Conservation (phyloP, 2,329 filamentous ascomycete species). For the Colletotrichum spinosum region DNA sequence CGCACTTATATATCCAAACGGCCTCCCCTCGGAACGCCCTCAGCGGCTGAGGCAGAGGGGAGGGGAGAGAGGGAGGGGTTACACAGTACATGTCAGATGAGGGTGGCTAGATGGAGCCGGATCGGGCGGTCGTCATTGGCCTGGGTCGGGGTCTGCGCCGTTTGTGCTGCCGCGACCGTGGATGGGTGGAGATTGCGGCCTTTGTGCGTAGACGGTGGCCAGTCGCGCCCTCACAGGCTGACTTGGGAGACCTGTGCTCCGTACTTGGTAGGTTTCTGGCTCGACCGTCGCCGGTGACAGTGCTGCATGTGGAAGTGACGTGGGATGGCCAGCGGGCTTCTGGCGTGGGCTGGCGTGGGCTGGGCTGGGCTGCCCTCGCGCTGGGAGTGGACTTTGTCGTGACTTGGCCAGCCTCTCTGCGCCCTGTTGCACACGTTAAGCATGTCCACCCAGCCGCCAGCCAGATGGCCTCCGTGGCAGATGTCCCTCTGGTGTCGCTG, state of each 20-base stretch:
- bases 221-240: constrained; percentile 19
- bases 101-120: constrained; percentile 36
- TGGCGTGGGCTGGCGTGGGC: too few species aligned
- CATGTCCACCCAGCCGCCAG: too few species aligned
- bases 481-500: too few species aligned
- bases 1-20: constrained; percentile 34
- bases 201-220: constrained; percentile 36
- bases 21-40: background rate
- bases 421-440: too few species aligned
- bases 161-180: constrained; percentile 21
- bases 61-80: constrained; percentile 29
- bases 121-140: constrained; percentile 33
- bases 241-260: background rate
- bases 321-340: too few species aligned
- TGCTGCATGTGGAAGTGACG: too few species aligned
- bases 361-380: too few species aligned
- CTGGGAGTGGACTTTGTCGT: too few species aligned
- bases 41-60: constrained; percentile 4
- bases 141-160: constrained; percentile 28
- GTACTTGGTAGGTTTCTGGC: too few species aligned
- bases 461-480: too few species aligned
- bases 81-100: constrained; percentile 31
- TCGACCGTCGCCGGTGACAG: too few species aligned
- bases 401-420: too few species aligned
- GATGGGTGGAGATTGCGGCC: constrained; percentile 32